A percentile compares a stretch with the other conserved stretches of the same genome.
phyloP scores from a whole-genome alignment of 768 basidiomycete genomes.

The Termitomyces sp. region DNA sequence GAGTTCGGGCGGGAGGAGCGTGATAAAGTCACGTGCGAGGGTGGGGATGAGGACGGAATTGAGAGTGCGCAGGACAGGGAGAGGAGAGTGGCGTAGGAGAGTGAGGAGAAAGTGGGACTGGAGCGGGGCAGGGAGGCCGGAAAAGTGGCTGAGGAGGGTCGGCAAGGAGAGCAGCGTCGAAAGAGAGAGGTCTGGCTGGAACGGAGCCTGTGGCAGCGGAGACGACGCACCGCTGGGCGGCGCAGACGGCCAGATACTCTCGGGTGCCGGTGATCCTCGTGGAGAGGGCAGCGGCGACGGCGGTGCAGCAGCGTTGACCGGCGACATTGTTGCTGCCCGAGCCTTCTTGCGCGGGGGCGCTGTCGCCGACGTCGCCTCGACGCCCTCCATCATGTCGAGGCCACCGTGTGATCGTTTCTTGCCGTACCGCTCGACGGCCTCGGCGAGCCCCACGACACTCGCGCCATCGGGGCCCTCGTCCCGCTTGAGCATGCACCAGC shows the following conservation, averaged over 20 bases:
- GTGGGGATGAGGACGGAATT: conserved; percentile 88
- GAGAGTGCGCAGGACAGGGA: conserved; percentile 86
- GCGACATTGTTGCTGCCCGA: conserved; percentile 59
- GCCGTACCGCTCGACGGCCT: conserved; percentile 84
- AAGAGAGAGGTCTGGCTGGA: conserved; percentile 79
- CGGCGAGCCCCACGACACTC: conserved; percentile 60
- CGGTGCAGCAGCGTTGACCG: conserved; percentile 70
- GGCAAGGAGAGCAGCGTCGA: conserved; percentile 87
- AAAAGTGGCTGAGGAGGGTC: conserved; percentile 77
- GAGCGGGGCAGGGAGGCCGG: conserved; percentile 69
- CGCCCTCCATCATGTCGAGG: conserved; percentile 48
- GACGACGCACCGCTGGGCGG: conserved; percentile 78
- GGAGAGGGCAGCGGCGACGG: conserved; percentile 85
- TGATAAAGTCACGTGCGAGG: conserved; percentile 91
- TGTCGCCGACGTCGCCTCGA: conserved; percentile 42
- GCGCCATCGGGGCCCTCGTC: conserved; percentile 51
- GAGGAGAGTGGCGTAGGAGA: conserved; percentile 85
- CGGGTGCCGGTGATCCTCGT: conserved; percentile 77
- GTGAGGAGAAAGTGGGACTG: conserved; percentile 95
- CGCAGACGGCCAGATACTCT: conserved; percentile 75
- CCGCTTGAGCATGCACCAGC: conserved; percentile 73
- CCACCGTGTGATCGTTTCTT: conserved; percentile 76
- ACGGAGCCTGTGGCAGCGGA: conserved; percentile 61
- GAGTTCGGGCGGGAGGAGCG: conserved; percentile 87
- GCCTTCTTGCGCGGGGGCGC: conserved; percentile 76